Evolutionary conservation across 2,329 filamentous ascomycete genomes (phyloP).

Genomic region (Chaetomium globosum): DNA sequence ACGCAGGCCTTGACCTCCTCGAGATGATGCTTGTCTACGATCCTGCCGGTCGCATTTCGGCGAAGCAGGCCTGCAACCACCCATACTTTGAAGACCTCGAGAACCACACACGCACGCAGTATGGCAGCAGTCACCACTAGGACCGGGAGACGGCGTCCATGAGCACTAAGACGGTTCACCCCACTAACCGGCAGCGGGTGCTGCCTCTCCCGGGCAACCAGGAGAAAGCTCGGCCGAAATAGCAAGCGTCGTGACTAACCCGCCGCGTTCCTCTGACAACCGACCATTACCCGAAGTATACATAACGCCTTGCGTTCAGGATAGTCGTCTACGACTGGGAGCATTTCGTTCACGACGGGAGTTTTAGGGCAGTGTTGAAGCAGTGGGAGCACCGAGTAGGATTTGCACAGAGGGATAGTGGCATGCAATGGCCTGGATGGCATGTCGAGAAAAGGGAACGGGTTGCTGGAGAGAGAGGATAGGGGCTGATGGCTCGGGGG

Average conservation of each 20-base stretch:
- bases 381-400: constrained; percentile 14
- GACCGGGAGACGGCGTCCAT: constrained; percentile 8
- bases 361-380: constrained; percentile 30
- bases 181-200: constrained; percentile 10
- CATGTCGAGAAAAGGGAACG: neutral
- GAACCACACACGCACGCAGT: constrained; percentile 46
- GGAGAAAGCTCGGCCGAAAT: neutral
- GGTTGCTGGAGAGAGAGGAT: neutral
- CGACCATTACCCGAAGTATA: constrained; percentile 27
- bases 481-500: neutral
- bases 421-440: neutral
- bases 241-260: neutral
- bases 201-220: neutral
- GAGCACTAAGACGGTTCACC: constrained; percentile 15
- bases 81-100: constrained; percentile 71
- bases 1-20: constrained; percentile 66
- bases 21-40: constrained; percentile 77
- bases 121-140: constrained; percentile 42
- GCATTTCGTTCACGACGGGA: constrained; percentile 25
- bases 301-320: constrained; percentile 34
- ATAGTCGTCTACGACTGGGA: constrained; percentile 32
- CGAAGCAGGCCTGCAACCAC: constrained; percentile 82
- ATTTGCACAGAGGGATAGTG: constrained; percentile 13
- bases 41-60: constrained; percentile 78
- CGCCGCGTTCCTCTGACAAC: neutral